Conservation (phyloP, 345 rosid genomes). For the Eucalyptus pauciflora region DNA sequence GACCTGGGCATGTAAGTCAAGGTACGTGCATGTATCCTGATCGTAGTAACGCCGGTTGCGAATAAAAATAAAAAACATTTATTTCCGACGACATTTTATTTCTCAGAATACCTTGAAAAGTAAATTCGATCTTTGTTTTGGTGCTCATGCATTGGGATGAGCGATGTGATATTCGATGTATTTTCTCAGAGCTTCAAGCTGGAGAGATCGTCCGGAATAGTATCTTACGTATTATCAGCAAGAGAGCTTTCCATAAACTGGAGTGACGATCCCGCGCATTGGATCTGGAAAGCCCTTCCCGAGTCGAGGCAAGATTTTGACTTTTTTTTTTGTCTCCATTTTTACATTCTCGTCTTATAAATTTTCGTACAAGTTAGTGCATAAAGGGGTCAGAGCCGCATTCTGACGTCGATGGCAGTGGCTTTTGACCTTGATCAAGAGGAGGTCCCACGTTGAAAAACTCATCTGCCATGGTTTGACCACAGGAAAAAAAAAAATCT, state of each 20-base stretch:
- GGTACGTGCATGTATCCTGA: background rate
- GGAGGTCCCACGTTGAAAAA: background rate
- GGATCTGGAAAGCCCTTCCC: constrained; percentile 44
- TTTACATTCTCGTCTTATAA: background rate
- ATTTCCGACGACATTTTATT: background rate
- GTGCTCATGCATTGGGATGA: background rate
- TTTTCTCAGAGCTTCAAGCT: constrained; percentile 39
- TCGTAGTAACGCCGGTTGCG: background rate
- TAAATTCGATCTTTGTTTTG: background rate
- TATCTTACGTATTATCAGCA: constrained; percentile 40
- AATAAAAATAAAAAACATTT: background rate
- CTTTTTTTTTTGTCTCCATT: background rate
- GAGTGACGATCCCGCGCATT: constrained; percentile 28
- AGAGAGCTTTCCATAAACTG: constrained; percentile 41
- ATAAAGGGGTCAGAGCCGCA: background rate
- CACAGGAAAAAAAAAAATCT: background rate
- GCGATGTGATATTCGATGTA: background rate
- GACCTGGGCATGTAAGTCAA: background rate
- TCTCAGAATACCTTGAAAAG: background rate
- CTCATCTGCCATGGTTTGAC: background rate
- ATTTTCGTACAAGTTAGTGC: no score
- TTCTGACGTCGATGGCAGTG: background rate
- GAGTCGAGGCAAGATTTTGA: constrained; percentile 32
- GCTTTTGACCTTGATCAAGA: background rate
- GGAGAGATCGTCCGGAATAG: constrained; percentile 40